Evolutionary conservation across 2,329 filamentous ascomycete genomes (phyloP).

Genomic region (Colletotrichum orbiculare): DNA sequence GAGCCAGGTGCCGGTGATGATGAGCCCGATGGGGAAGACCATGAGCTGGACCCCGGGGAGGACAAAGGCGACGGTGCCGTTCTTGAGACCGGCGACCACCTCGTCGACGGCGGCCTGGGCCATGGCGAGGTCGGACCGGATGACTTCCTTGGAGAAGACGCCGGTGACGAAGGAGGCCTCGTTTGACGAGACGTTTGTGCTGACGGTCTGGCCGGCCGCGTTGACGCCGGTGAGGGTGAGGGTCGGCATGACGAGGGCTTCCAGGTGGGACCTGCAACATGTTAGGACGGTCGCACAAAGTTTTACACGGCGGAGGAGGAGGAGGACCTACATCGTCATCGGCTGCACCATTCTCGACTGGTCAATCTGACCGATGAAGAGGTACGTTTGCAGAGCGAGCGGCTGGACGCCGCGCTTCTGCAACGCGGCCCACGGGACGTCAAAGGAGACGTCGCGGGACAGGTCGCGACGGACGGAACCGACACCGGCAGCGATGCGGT

Average conservation of each 20-base stretch:
- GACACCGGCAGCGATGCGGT: conserved; percentile 41
- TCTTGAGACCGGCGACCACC: conserved; percentile 56
- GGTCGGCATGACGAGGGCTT: conserved; percentile 74
- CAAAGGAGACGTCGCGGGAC: conserved; percentile 34
- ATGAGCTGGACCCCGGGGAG: conserved; percentile 75
- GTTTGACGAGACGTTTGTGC: conserved; percentile 74
- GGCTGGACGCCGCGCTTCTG: conserved; percentile 43
- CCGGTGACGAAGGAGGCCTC: conserved; percentile 79
- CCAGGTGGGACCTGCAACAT: conserved; percentile 62
- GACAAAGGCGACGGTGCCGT: conserved; percentile 71
- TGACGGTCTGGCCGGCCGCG: conserved; percentile 61
- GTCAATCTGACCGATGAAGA: conserved; percentile 77
- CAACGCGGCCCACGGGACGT: conserved; percentile 11
- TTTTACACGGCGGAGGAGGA: neutral
- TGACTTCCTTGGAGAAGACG: conserved; percentile 70
- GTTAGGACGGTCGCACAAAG: neutral
- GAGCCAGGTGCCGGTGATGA: conserved; percentile 74
- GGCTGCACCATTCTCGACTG: conserved; percentile 61
- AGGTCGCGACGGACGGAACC: conserved; percentile 40
- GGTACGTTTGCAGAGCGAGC: conserved; percentile 69
- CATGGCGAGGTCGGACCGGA: conserved; percentile 61
- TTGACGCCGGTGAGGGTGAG: conserved; percentile 73
- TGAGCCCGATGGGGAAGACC: conserved; percentile 76
- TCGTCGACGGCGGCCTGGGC: conserved; percentile 63
- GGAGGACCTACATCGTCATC: conserved; percentile 69